phyloP scores from a whole-genome alignment of 768 basidiomycete species.

The Pulveroboletus sp. region DNA sequence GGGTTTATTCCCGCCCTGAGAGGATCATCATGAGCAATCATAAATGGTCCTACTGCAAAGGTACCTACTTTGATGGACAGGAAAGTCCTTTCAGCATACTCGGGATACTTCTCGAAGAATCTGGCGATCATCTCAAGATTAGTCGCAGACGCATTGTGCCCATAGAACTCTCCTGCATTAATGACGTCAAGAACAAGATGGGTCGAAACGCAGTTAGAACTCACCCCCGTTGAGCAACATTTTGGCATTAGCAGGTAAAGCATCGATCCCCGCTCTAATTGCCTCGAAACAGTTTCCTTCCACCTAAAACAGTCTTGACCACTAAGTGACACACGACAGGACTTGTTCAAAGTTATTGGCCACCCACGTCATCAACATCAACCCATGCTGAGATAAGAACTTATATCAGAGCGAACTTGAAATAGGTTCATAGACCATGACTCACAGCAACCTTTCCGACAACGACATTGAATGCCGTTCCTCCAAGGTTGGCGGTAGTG shows the following conservation, averaged over 20 bases:
- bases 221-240: slow-evolving; percentile 50
- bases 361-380: slow-evolving; percentile 55
- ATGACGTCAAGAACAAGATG: slow-evolving; percentile 37
- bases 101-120: slow-evolving; percentile 43
- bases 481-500: slow-evolving; percentile 35
- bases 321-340: not conserved
- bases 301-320: not conserved
- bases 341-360: fast-evolving
- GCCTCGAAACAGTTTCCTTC: slow-evolving; percentile 43
- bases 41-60: slow-evolving; percentile 22
- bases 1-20: not conserved
- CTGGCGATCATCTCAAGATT: slow-evolving; percentile 48
- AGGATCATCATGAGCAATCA: slow-evolving; percentile 35
- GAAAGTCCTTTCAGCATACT: slow-evolving; percentile 32
- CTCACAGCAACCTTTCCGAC: slow-evolving; percentile 38
- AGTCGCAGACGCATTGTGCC: slow-evolving; percentile 33
- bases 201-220: not conserved
- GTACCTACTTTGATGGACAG: slow-evolving; percentile 32
- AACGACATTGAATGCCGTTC: slow-evolving; percentile 32
- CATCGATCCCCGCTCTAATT: slow-evolving; percentile 39
- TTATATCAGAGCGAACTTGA: not conserved
- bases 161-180: slow-evolving; percentile 55
- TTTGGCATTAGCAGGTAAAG: slow-evolving; percentile 41
- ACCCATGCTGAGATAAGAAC: slow-evolving; percentile 36
- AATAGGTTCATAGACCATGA: too few relatives aligned